Conservation (phyloP, 345 rosid genomes). For the Clarkia xantiana region DNA sequence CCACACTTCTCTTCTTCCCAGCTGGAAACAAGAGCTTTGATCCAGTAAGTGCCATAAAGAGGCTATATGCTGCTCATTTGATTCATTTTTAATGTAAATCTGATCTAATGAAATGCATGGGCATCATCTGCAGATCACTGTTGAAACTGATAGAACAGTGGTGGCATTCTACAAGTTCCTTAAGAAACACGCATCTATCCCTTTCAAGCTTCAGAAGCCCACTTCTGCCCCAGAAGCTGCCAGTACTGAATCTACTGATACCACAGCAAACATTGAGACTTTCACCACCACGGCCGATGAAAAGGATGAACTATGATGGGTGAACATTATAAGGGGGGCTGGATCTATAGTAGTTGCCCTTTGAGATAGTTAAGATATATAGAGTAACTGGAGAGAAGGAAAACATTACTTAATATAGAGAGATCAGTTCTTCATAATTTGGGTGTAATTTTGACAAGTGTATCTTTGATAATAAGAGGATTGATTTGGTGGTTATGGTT, state of each 20-base stretch:
- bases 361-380: not conserved
- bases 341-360: not conserved
- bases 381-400: not conserved
- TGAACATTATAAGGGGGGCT: not conserved
- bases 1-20: constrained; percentile 92
- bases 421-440: no score
- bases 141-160: constrained; percentile 84
- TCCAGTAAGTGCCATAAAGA: constrained; percentile 42
- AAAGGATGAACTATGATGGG: constrained; percentile 70
- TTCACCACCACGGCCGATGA: constrained; percentile 10
- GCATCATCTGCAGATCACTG: constrained; percentile 37
- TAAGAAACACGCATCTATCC: constrained; percentile 77
- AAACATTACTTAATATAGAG: no score
- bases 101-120: no score
- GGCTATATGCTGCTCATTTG: not conserved
- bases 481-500: no score
- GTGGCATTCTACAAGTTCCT: constrained; percentile 85
- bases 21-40: constrained; percentile 97
- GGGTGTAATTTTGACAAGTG: no score
- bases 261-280: constrained; percentile 18
- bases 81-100: constrained; percentile 1
- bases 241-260: constrained; percentile 19
- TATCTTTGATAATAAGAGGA: no score
- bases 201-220: constrained; percentile 89
- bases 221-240: constrained; percentile 35